These are phyloP conservation scores for Saccharomycopsis phalli DNA, from an alignment of 1,139 yeast species.

Conservation along the genomic window DNA sequence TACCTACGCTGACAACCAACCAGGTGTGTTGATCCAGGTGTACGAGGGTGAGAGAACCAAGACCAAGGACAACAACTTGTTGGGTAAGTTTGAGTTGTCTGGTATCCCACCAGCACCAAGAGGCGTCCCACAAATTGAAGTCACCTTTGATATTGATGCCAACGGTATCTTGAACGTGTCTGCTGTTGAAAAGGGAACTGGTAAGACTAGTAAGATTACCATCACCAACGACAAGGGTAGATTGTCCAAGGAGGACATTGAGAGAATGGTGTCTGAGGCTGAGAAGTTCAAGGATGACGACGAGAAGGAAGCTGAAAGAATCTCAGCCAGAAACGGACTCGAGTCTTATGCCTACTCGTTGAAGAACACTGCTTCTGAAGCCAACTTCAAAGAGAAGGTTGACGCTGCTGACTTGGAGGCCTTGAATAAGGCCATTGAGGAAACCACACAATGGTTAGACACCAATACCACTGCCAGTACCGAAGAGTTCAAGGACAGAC, in stretches of 20 bases:
- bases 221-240: conserved; percentile 97
- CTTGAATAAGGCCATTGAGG: conserved; percentile 77
- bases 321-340: conserved; percentile 76
- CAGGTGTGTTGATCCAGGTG: conserved; percentile 91
- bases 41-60: conserved; percentile 96
- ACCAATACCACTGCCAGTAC: conserved; percentile 79
- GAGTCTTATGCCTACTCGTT: conserved; percentile 85
- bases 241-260: conserved; percentile 83
- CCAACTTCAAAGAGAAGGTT: conserved; percentile 62
- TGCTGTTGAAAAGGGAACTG: conserved; percentile 94
- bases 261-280: conserved; percentile 91
- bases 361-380: conserved; percentile 68
- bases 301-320: conserved; percentile 68
- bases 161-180: conserved; percentile 92
- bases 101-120: conserved; percentile 98
- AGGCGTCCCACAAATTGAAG: conserved; percentile 96
- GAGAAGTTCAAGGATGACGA: conserved; percentile 87
- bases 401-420: conserved; percentile 89
- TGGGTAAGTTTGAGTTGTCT: conserved; percentile 90
- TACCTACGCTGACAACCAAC: conserved; percentile 95
- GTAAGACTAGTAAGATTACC: conserved; percentile 87
- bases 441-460: conserved; percentile 81
- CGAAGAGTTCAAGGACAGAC: conserved; percentile 69
- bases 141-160: conserved; percentile 88
- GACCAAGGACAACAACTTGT: conserved; percentile 88